Base-by-base conservation (phyloP, 257 asterid species). In the Lithospermum erythrorhizon region DNA sequence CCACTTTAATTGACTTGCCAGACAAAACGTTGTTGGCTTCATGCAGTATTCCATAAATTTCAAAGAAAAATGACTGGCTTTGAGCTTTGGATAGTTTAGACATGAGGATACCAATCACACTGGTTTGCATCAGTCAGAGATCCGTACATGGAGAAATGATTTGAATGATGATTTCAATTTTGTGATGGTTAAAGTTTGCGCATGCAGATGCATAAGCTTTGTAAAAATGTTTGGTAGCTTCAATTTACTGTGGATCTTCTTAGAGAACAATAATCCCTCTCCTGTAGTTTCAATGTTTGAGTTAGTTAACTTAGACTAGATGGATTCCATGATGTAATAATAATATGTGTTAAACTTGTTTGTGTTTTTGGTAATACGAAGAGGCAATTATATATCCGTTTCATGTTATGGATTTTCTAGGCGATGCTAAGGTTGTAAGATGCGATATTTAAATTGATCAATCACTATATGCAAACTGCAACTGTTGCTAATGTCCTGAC, bases 401-500 rank as follows among this genome's bases (percentile, higher is more conserved):
- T 11, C 49, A 11, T 41, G 11, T 41, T 41, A 2, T 41, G 49
- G 49, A 41, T 41, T 41, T 11, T 14, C 49, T 11, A 41, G 16
- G 49, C 14, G 13, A 17, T 14, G 17, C 49, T 41, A 8, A 41
- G 45, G 49, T 41, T 41, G 3, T 41, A 13, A 41, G 16, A 11
- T 41, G 49, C 4, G 17, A 13, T 41, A 13, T 52, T 32, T 9
- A 55, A 3, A 27, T 27, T 27, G 24, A 24, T 61, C 27, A 47
- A 24, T 62, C 6, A 25, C 6, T 68, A 51, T 30, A 23, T 62
- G 61, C 21, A 24, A 67, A 51, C 35, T 30, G 45, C 65, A 13
- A 15, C 24, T 21, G 59, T 62, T 27, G 32, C 22, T 61, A 65
- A 51, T 24, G 55, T 59, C n/a, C 55, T 63, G 23, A 49, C 67